A percentile compares a stretch with the other conserved stretches of the same genome.
Conservation (phyloP, 169 alveolate genomes). For the Cardiosporidium cionae region DNA sequence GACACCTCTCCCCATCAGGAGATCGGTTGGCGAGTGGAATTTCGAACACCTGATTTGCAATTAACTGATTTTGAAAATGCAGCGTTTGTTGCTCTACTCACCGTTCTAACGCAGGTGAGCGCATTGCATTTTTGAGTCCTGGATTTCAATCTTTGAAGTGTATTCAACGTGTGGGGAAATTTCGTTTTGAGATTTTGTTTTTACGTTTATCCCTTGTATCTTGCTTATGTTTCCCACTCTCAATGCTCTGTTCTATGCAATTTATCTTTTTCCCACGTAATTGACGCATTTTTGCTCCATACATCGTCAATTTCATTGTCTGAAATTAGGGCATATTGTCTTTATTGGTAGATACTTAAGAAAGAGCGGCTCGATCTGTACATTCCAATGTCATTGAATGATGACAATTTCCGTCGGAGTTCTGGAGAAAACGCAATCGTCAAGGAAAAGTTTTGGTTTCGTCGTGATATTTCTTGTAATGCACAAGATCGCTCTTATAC, state of each 20-base stretch:
- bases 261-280: too few relatives aligned
- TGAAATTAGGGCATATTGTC: too few relatives aligned
- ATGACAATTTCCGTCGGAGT: slow-evolving; percentile 67
- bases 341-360: slow-evolving; percentile 54
- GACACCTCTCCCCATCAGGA: neutral
- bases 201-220: too few relatives aligned
- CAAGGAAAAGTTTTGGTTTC: slow-evolving; percentile 18
- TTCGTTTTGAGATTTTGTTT: too few relatives aligned
- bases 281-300: neutral
- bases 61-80: slow-evolving; percentile 87
- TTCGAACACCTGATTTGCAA: slow-evolving; percentile 89
- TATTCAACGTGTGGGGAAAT: too few relatives aligned
- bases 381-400: slow-evolving; percentile 82
- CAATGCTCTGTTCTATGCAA: neutral
- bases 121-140: neutral
- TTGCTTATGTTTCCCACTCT: too few relatives aligned
- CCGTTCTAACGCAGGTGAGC: slow-evolving; percentile 9
- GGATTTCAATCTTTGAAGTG: slow-evolving; percentile 27
- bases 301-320: too few relatives aligned
- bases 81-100: slow-evolving; percentile 58
- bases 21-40: slow-evolving; percentile 89
- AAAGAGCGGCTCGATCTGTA: slow-evolving; percentile 69
- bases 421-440: slow-evolving; percentile 3
- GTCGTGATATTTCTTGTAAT: neutral
- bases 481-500: neutral